Conservation (phyloP, 352 stramenopile genomes). For the Phytophthora fragariae region DNA sequence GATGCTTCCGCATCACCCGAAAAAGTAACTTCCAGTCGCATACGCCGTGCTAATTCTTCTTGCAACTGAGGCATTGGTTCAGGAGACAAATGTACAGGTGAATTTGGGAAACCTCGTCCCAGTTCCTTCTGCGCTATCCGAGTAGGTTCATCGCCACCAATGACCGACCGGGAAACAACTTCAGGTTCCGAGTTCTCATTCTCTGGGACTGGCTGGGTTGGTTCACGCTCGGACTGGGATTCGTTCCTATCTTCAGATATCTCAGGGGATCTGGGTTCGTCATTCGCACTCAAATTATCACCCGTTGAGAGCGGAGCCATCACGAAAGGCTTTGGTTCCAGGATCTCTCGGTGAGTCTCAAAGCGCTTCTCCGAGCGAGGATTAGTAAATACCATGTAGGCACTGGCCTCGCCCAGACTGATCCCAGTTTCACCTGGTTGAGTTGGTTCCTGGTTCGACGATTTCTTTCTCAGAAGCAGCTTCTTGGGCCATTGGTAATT, state of each 20-base stretch:
- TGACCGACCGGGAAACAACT: neutral
- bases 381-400: neutral
- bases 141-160: neutral
- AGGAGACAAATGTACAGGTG: neutral
- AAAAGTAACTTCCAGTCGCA: neutral
- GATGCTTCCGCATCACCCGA: neutral
- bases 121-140: neutral
- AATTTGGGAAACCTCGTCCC: neutral
- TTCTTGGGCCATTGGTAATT: neutral
- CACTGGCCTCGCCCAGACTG: neutral
- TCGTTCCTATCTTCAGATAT: neutral
- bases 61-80: neutral
- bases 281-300: neutral
- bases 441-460: neutral
- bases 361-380: neutral
- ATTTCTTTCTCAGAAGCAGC: neutral
- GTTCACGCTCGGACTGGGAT: neutral
- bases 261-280: neutral
- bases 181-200: neutral
- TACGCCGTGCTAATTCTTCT: neutral
- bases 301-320: neutral
- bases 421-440: neutral
- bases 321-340: too few relatives aligned
- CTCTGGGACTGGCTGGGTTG: neutral
- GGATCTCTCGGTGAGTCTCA: neutral